A percentile compares a stretch with the other conserved stretches of the same genome.
These are phyloP conservation scores for Parastagonospora nodorum DNA, from an alignment of 2,329 filamentous ascomycete genomes.

Conservation along the genomic window DNA sequence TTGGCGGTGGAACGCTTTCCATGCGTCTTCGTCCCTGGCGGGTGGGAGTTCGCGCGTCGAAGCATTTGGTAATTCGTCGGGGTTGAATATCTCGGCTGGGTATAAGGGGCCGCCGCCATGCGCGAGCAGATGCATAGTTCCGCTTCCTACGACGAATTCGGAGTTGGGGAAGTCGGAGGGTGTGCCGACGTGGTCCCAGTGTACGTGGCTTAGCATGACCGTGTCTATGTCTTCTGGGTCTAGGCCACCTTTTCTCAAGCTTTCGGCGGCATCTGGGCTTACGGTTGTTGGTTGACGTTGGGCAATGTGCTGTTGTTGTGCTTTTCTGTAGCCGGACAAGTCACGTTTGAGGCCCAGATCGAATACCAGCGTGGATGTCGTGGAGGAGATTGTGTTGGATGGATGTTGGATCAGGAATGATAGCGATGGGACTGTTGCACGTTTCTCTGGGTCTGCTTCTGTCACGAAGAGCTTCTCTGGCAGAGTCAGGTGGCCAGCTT, in stretches of 20 bases:
- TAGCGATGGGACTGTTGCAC: slow-evolving; percentile 58
- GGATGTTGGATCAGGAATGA: slow-evolving; percentile 59
- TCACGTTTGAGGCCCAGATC: slow-evolving; percentile 60
- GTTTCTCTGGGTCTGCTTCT: slow-evolving; percentile 49
- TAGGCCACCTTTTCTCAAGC: slow-evolving; percentile 46
- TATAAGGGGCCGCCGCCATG: slow-evolving; percentile 39
- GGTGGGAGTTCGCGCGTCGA: slow-evolving; percentile 53
- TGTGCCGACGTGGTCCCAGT: slow-evolving; percentile 65
- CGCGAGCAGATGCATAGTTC: slow-evolving; percentile 33
- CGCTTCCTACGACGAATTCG: slow-evolving; percentile 57
- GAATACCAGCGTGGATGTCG: slow-evolving; percentile 53
- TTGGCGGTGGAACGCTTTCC: slow-evolving; percentile 22
- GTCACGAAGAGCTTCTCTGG: slow-evolving; percentile 55
- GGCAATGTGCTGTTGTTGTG: slow-evolving; percentile 53
- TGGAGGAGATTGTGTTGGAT: slow-evolving; percentile 20
- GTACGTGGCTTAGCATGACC: slow-evolving; percentile 59
- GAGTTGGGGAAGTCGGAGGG: slow-evolving; percentile 57
- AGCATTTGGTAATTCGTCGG: slow-evolving; percentile 49
- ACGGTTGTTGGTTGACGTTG: slow-evolving; percentile 53
- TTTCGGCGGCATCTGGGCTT: slow-evolving; percentile 51
- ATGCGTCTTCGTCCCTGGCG: slow-evolving; percentile 17
- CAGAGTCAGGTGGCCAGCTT: slow-evolving; percentile 50
- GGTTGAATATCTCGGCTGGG: slow-evolving; percentile 52
- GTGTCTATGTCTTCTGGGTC: slow-evolving; percentile 44
- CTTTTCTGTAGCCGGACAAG: slow-evolving; percentile 49